These are phyloP conservation scores for Talaromyces sp. DNA, from an alignment of 2,329 filamentous ascomycete species.

Conservation along the genomic window DNA sequence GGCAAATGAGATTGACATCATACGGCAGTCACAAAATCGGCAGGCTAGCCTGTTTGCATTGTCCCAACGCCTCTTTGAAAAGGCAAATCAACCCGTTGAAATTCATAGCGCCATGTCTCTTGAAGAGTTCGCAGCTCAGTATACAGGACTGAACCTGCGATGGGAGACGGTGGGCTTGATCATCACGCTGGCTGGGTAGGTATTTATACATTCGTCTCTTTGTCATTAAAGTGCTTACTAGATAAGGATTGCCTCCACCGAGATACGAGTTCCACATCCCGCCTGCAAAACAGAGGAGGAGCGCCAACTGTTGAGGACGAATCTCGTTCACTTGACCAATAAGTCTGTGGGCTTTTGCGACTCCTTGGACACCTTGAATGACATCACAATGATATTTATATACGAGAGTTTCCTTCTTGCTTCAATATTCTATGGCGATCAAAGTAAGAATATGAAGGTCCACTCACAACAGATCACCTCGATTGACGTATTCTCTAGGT, in stretches of 20 bases:
- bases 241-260: constrained; percentile 9
- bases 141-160: constrained; percentile 8
- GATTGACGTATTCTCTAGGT: not conserved
- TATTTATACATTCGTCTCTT: not conserved
- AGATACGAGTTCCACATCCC: constrained; percentile 9
- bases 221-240: not conserved
- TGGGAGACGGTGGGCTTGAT: constrained; percentile 14
- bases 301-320: constrained; percentile 12
- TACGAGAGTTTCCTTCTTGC: constrained; percentile 14
- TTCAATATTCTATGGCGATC: constrained; percentile 12
- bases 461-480: not conserved
- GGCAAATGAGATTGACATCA: constrained; percentile 5
- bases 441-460: not conserved
- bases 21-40: constrained; percentile 5
- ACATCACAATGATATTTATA: constrained; percentile 13
- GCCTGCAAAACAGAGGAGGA: constrained; percentile 14
- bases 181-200: constrained; percentile 10
- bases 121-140: constrained; percentile 8
- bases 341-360: constrained; percentile 14
- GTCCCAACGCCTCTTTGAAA: constrained; percentile 13
- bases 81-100: constrained; percentile 9
- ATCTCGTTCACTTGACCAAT: constrained; percentile 11
- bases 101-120: constrained; percentile 8
- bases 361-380: constrained; percentile 12
- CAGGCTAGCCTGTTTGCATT: constrained; percentile 2